Conservation (phyloP, 345 rosid genomes). For the Boechera retrofracta region DNA sequence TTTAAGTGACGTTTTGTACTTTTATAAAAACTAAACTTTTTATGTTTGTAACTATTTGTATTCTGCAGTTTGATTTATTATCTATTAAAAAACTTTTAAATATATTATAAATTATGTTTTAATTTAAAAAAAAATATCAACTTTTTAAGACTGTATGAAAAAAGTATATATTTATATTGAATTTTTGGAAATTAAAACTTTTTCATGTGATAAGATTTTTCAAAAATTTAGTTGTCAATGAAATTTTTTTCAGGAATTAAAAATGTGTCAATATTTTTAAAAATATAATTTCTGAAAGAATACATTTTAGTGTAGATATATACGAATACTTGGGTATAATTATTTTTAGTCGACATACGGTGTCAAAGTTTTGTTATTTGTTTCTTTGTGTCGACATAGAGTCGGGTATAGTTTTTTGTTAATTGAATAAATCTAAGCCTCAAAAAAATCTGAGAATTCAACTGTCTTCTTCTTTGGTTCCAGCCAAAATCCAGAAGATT, state of each 20-base stretch:
- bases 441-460: conserved; percentile 12
- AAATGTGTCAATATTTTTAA: neutral
- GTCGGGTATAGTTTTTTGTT: neutral
- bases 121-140: too few relatives aligned
- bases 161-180: too few relatives aligned
- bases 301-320: neutral
- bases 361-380: neutral
- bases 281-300: too few relatives aligned
- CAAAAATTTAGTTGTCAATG: too few relatives aligned
- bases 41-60: too few relatives aligned
- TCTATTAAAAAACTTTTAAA: too few relatives aligned
- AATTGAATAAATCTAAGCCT: conserved; percentile 28
- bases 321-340: neutral
- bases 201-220: neutral
- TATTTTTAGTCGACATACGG: neutral
- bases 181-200: neutral
- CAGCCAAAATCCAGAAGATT: conserved; percentile 46
- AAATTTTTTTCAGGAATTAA: neutral
- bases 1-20: too few relatives aligned
- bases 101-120: too few relatives aligned
- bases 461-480: conserved; percentile 40
- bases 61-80: too few relatives aligned
- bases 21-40: too few relatives aligned
- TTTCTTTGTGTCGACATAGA: neutral
- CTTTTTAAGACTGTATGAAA: too few relatives aligned